Evolutionary conservation across 1,284 basidiomycete genomes (phyloP).

Genomic region (Leccinum pachyderme): DNA sequence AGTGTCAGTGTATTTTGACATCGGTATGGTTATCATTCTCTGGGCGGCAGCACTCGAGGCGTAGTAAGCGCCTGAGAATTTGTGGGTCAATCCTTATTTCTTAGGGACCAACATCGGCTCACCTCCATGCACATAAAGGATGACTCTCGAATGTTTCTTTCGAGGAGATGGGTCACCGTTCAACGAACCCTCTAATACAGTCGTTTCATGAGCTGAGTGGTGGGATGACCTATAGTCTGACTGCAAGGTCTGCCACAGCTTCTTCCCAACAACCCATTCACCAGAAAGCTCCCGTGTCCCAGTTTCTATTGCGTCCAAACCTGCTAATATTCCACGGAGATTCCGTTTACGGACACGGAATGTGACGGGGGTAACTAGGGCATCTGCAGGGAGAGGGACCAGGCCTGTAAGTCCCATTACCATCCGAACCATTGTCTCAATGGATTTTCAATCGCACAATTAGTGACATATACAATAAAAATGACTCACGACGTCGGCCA

Average conservation of each 20-base stretch:
- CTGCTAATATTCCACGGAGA: conserved; percentile 75
- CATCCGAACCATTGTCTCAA: conserved; percentile 69
- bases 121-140: conserved; percentile 95
- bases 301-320: conserved; percentile 71
- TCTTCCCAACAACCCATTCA: conserved; percentile 95
- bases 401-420: conserved; percentile 81
- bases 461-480: not conserved
- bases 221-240: conserved; percentile 70
- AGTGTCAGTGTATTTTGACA: conserved; percentile 88
- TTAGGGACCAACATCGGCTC: conserved; percentile 22
- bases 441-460: conserved; percentile 9
- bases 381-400: conserved; percentile 89
- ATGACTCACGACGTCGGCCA: conserved; percentile 77
- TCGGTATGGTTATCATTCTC: conserved; percentile 86
- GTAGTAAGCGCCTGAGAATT: conserved; percentile 82
- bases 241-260: conserved; percentile 87
- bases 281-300: conserved; percentile 82
- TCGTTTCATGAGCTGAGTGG: conserved; percentile 10
- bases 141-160: conserved; percentile 71
- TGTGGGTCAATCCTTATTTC: conserved; percentile 3
- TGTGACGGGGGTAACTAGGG: conserved; percentile 92
- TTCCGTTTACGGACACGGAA: conserved; percentile 78
- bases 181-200: conserved; percentile 13
- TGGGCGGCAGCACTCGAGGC: conserved; percentile 94
- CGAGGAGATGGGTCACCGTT: conserved; percentile 14